Evolutionary conservation across 441 rosid species (phyloP).

Genomic region (Omphalea diandra): DNA sequence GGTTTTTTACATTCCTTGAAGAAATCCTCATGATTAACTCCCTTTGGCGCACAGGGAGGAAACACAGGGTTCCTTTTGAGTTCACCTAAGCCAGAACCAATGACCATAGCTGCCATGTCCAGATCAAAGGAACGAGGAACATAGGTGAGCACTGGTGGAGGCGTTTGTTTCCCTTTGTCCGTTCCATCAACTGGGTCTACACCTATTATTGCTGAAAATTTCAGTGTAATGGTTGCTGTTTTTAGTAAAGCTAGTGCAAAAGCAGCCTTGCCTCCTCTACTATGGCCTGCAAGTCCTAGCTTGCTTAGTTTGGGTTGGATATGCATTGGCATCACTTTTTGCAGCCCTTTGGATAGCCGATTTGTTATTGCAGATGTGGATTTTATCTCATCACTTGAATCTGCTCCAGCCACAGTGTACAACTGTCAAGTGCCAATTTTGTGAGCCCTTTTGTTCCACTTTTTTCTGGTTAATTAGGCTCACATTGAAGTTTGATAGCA

Average conservation of each 20-base stretch:
- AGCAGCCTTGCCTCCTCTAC: constrained; percentile 88
- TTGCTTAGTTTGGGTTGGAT: constrained; percentile 59
- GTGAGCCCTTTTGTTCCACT: neutral
- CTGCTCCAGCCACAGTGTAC: constrained; percentile 63
- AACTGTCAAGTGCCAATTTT: constrained; percentile 36
- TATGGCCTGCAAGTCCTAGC: constrained; percentile 79
- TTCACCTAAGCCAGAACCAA: too few species aligned
- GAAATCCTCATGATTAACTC: constrained; percentile 38
- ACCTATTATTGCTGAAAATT: constrained; percentile 68
- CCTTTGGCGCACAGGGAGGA: constrained; percentile 82
- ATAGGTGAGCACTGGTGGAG: constrained; percentile 72
- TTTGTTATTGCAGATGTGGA: constrained; percentile 51
- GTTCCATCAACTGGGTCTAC: constrained; percentile 89
- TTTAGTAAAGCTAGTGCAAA: constrained; percentile 61
- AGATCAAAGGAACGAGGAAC: constrained; percentile 39
- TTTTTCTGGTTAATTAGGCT: too few species aligned
- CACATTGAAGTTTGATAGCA: too few species aligned
- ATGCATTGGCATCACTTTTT: constrained; percentile 44
- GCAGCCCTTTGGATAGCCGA: constrained; percentile 62
- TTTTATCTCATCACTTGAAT: constrained; percentile 59
- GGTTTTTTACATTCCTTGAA: too few species aligned
- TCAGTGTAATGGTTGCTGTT: constrained; percentile 35
- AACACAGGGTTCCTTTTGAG: constrained; percentile 41
- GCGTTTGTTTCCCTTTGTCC: constrained; percentile 69
- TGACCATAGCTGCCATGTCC: too few species aligned